Conservation (phyloP, 2,329 filamentous ascomycete genomes). For the Tothia fuscella region DNA sequence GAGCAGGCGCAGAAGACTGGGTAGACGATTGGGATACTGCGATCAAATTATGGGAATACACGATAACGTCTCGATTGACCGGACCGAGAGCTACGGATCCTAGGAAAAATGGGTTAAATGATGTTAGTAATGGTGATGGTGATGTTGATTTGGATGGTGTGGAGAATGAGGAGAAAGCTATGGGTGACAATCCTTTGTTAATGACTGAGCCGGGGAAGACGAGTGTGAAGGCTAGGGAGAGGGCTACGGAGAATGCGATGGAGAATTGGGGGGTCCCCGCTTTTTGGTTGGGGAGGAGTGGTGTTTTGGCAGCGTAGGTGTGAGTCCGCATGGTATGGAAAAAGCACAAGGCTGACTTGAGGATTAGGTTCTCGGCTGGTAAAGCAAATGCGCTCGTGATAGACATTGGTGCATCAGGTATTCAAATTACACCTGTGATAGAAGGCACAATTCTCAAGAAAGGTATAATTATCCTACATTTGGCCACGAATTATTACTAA, state of each 20-base stretch:
- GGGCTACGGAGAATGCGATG: constrained; percentile 92
- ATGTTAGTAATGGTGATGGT: constrained; percentile 41
- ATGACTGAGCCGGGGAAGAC: constrained; percentile 97
- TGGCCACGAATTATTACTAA: background rate
- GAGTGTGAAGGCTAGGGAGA: constrained; percentile 73
- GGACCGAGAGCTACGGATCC: constrained; percentile 59
- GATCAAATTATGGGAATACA: constrained; percentile 81
- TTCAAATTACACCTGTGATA: constrained; percentile 80
- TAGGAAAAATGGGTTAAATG: constrained; percentile 67
- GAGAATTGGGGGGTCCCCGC: constrained; percentile 93
- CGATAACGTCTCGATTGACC: constrained; percentile 79
- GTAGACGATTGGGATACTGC: constrained; percentile 97
- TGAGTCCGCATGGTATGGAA: background rate
- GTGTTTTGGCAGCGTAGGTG: constrained; percentile 66
- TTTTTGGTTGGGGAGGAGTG: constrained; percentile 83
- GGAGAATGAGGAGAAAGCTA: constrained; percentile 54
- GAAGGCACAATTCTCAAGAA: constrained; percentile 92
- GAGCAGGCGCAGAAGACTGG: constrained; percentile 51
- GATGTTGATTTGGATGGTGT: constrained; percentile 50
- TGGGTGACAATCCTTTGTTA: constrained; percentile 80
- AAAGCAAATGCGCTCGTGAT: constrained; percentile 89
- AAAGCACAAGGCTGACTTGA: background rate
- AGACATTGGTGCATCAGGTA: constrained; percentile 79
- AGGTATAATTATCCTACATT: constrained; percentile 16
- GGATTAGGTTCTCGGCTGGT: constrained; percentile 64